Evolutionary conservation across 1,139 yeast genomes (phyloP).

Genomic region (Kodamaea fungicola): DNA sequence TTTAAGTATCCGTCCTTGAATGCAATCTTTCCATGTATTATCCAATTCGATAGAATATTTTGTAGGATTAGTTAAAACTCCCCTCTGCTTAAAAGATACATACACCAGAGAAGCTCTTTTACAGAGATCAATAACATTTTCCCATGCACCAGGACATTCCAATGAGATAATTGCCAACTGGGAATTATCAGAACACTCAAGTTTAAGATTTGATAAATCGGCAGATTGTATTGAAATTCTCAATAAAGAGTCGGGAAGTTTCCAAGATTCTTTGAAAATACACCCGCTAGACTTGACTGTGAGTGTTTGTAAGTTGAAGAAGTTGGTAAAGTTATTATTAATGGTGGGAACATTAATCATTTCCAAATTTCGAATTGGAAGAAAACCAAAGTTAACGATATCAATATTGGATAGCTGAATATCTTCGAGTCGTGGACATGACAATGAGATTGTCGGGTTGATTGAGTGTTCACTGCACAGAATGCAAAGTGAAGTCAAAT

Average conservation of each 20-base stretch:
- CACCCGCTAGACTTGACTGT: no score
- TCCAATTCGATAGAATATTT: background rate
- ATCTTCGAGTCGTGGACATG: no score
- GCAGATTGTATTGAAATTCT: background rate
- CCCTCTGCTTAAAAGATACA: background rate
- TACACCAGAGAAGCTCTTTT: background rate
- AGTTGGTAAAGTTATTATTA: no score
- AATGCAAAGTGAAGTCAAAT: no score
- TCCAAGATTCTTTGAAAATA: background rate
- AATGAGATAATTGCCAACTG: background rate
- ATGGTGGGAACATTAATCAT: no score
- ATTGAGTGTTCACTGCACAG: no score
- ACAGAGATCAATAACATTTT: background rate
- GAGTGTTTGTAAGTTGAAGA: no score
- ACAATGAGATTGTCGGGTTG: no score
- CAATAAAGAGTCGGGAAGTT: background rate
- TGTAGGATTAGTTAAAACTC: background rate
- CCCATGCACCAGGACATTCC: slow-evolving; percentile 1
- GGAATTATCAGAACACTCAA: background rate
- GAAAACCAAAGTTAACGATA: no score
- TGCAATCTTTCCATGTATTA: background rate
- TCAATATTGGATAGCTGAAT: no score
- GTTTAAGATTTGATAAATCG: background rate
- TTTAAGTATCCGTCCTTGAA: background rate
- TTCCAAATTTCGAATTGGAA: no score